phyloP scores from a whole-genome alignment of 148 eudicot genomes.

The Spergularia marina region DNA sequence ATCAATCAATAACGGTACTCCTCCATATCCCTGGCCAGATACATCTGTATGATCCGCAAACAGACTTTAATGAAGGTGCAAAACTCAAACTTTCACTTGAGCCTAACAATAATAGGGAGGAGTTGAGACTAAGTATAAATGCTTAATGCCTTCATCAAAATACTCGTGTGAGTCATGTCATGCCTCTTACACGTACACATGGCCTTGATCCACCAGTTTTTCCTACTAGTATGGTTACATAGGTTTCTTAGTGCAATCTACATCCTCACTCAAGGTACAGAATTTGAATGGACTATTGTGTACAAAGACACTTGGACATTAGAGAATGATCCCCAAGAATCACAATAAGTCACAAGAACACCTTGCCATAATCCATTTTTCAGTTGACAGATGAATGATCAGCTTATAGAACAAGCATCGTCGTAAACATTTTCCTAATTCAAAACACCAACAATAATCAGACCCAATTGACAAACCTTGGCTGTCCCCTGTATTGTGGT shows the following conservation, averaged over 20 bases:
- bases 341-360: no score
- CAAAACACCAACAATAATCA: not conserved
- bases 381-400: not conserved
- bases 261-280: no score
- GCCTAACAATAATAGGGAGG: not conserved
- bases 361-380: not conserved
- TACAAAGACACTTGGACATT: no score
- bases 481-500: not conserved
- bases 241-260: not conserved
- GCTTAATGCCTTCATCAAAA: not conserved
- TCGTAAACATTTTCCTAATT: not conserved
- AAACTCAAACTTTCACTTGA: not conserved
- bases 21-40: not conserved
- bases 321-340: no score
- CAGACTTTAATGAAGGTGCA: not conserved
- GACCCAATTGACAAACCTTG: not conserved
- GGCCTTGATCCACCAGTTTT: not conserved
- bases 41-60: not conserved
- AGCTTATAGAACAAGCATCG: not conserved
- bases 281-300: no score
- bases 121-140: constrained; percentile 3
- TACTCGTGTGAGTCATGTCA: not conserved
- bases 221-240: not conserved
- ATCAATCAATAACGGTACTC: not conserved
- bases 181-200: constrained; percentile 3